Percentiles rank a stretch among this genome's conserved stretches.
phyloP scores from a whole-genome alignment of 2,329 filamentous ascomycete genomes.

The Xylariaceae sp. region DNA sequence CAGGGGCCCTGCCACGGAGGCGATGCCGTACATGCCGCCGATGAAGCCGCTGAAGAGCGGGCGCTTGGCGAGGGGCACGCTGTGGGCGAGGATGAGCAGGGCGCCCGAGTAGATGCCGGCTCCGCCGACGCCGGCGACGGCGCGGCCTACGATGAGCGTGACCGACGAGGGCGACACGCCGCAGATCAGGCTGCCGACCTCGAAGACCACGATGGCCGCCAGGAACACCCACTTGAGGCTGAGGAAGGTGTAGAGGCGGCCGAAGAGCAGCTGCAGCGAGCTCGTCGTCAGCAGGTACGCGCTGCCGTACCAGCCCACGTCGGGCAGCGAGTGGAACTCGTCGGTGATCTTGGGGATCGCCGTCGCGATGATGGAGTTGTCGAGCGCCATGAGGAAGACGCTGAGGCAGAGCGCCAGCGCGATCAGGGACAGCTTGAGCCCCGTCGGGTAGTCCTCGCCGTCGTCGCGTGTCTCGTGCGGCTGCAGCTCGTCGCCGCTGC shows the following conservation, averaged over 20 bases:
- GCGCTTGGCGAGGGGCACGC: conserved; percentile 18
- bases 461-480: conserved; percentile 28
- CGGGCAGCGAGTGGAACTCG: conserved; percentile 31
- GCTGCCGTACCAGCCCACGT: conserved; percentile 42
- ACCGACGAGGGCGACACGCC: conserved; percentile 21
- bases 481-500: conserved; percentile 13
- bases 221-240: conserved; percentile 30
- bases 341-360: conserved; percentile 34
- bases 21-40: conserved; percentile 32
- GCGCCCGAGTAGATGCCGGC: conserved; percentile 34
- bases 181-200: conserved; percentile 32
- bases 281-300: conserved; percentile 32
- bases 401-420: conserved; percentile 35
- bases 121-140: conserved; percentile 26
- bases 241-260: conserved; percentile 33
- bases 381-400: conserved; percentile 37
- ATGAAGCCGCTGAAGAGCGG: conserved; percentile 19
- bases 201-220: conserved; percentile 30
- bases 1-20: conserved; percentile 25
- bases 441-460: conserved; percentile 30
- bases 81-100: conserved; percentile 27
- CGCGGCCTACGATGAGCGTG: conserved; percentile 22
- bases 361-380: conserved; percentile 32
- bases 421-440: conserved; percentile 30
- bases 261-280: conserved; percentile 29